These are phyloP conservation scores for Pythium biforme DNA, from an alignment of 352 stramenopile species.

Conservation along the genomic window DNA sequence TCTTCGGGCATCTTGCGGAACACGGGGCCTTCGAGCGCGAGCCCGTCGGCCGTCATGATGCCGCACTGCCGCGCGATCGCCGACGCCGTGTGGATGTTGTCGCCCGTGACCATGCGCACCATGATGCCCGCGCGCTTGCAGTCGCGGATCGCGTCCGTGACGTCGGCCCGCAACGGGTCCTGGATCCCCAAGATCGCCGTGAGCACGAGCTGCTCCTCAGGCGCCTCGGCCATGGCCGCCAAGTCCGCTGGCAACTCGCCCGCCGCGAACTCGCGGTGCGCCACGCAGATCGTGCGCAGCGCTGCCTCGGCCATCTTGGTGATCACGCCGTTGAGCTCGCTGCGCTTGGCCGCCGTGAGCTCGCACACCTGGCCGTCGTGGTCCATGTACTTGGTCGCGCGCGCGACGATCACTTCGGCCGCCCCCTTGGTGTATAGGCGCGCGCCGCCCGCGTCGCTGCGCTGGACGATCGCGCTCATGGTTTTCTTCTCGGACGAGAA, in stretches of 20 bases:
- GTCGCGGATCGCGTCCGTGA: constrained; percentile 91
- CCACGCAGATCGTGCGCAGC: constrained; percentile 87
- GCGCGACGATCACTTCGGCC: constrained; percentile 64
- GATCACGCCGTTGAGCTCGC: constrained; percentile 75
- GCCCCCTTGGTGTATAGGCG: constrained; percentile 76
- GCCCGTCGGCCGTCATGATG: constrained; percentile 91
- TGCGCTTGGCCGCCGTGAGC: constrained; percentile 52
- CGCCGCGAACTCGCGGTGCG: constrained; percentile 69
- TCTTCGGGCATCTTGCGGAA: constrained; percentile 87
- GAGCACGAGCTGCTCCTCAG: constrained; percentile 78
- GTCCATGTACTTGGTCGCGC: constrained; percentile 71
- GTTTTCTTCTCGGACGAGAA: constrained; percentile 86
- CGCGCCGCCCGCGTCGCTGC: constrained; percentile 31
- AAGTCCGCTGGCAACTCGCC: constrained; percentile 60
- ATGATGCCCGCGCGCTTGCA: constrained; percentile 97
- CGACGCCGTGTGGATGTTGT: constrained; percentile 97
- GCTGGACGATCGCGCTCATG: constrained; percentile 66
- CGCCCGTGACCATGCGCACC: constrained; percentile 99
- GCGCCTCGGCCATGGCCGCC: constrained; percentile 46
- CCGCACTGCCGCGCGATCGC: constrained; percentile 96
- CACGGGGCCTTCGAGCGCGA: constrained; percentile 90
- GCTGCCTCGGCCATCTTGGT: constrained; percentile 79
- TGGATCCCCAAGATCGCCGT: constrained; percentile 95
- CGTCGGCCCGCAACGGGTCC: constrained; percentile 94
- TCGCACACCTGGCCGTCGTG: constrained; percentile 43